phyloP scores from a whole-genome alignment of 345 rosid species.

The Sonneratia alba region DNA sequence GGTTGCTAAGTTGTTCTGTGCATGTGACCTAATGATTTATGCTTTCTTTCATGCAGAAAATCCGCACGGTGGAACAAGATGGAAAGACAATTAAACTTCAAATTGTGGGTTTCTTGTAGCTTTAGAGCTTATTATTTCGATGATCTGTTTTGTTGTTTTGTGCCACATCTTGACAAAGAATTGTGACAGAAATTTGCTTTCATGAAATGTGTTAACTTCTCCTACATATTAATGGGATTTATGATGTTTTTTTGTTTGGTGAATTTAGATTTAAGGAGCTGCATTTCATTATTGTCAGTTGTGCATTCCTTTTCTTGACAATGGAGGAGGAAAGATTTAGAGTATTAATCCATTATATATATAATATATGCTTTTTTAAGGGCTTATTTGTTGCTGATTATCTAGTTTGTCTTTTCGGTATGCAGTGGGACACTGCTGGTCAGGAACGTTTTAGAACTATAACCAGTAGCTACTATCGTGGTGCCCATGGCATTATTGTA shows the following conservation, averaged over 20 bases:
- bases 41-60: constrained; percentile 38
- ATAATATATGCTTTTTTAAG: background rate
- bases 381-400: background rate
- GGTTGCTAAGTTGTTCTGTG: background rate
- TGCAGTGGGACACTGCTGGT: constrained; percentile 98
- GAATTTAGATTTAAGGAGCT: too few species aligned
- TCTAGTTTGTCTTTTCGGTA: constrained; percentile 8
- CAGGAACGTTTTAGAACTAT: constrained; percentile 95
- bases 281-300: background rate
- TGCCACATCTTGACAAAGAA: background rate
- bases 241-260: too few species aligned
- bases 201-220: background rate
- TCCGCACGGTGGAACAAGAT: constrained; percentile 87
- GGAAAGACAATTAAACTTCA: constrained; percentile 82
- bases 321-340: background rate
- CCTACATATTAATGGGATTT: too few species aligned
- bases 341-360: background rate
- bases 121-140: background rate
- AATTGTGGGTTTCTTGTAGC: constrained; percentile 33
- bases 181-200: background rate
- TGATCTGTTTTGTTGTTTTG: background rate
- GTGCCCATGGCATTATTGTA: constrained; percentile 94
- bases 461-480: constrained; percentile 94
- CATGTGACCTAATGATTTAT: background rate
- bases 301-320: background rate